Base-by-base conservation (phyloP, 371 early-diverging fungal genomes). In the Capniomyces stellatus region DNA sequence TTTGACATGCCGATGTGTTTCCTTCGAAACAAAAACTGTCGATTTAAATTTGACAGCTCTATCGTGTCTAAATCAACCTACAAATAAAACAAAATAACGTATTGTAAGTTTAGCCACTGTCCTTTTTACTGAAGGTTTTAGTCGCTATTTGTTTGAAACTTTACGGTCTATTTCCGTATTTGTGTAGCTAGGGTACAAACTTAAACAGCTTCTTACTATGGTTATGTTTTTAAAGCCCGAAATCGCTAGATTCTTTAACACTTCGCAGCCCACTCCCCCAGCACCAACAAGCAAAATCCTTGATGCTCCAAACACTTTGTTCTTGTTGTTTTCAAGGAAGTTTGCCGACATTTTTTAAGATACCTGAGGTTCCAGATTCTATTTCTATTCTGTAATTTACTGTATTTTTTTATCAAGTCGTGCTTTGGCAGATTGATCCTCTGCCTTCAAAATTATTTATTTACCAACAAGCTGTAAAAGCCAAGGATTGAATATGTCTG, bases 231-330 rank as follows among this genome's bases (percentile, higher is more conserved):
- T 71, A 66, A 94, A 93, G 18, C 96, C 96, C 22, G 82, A 72
- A 69, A 92, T 62, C 27, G 89, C 89, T 21, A 98, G 75, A 66
- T 91, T 82, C 68, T 99, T 98, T 19, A 97, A 73, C 31, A 99
- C 66, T 68, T 99, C 99, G 65, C 98, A 98, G 29, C 99, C 99
- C 52, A 99, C 92, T 6, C 99, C 99, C 54, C 99, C 99, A 10
- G 90, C 87, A 29, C 92, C 92, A 6, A 89, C 83, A 57, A 89
- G 71, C 28, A 91, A 64, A 19, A 88, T 39, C 2, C 35, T 35
- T 35, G 10, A 15, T 10, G 6, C 35, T 15, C 15, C 35, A 35
- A 10, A 35, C 35, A 6, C 35, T 35, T 35, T 35, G 6, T 35
- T 35, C 35, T 35, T n/a, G n/a, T n/a, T n/a, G n/a, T n/a, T n/a